Evolutionary conservation across 495 filamentous ascomycete species (phyloP).

Genomic region (Aspergillus cristatus): DNA sequence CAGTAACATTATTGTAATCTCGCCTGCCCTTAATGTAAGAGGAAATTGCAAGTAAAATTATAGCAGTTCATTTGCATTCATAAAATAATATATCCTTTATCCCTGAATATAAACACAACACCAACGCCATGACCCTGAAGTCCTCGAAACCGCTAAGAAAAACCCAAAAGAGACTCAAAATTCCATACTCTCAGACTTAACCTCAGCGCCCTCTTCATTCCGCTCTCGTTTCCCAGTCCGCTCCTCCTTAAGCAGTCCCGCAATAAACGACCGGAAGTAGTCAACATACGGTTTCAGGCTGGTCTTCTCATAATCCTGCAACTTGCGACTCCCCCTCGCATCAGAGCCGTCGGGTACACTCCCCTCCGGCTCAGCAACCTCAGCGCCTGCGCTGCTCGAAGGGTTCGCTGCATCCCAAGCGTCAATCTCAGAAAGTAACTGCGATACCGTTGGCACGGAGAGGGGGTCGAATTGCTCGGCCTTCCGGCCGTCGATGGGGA

Average conservation of each 20-base stretch:
- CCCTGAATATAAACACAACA: too few relatives aligned
- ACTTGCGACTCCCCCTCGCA: constrained; percentile 31
- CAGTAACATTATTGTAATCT: too few relatives aligned
- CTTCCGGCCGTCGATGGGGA: constrained; percentile 69
- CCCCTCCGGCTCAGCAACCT: constrained; percentile 29
- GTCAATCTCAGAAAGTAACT: constrained; percentile 74
- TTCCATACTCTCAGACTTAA: constrained; percentile 45
- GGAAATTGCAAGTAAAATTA: too few relatives aligned
- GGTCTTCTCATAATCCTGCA: constrained; percentile 94
- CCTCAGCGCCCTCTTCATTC: constrained; percentile 44
- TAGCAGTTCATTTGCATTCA: too few relatives aligned
- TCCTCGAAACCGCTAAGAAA: too few relatives aligned
- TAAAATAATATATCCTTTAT: too few relatives aligned
- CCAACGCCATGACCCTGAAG: too few relatives aligned
- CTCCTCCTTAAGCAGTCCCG: constrained; percentile 72
- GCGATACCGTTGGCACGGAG: constrained; percentile 74
- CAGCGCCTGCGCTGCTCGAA: constrained; percentile 15
- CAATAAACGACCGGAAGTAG: constrained; percentile 74
- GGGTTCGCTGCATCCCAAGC: constrained; percentile 48
- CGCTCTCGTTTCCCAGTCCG: constrained; percentile 62
- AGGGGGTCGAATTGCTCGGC: constrained; percentile 80
- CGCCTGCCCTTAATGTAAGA: too few relatives aligned
- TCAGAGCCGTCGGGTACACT: constrained; percentile 28
- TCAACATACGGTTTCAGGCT: constrained; percentile 89
- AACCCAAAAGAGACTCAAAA: constrained; percentile 20